Evolutionary conservation across 2,329 filamentous ascomycete genomes (phyloP), one percentile per base, ranked within the genome.

Genomic region (Arthrinium phaeospermum): DNA sequence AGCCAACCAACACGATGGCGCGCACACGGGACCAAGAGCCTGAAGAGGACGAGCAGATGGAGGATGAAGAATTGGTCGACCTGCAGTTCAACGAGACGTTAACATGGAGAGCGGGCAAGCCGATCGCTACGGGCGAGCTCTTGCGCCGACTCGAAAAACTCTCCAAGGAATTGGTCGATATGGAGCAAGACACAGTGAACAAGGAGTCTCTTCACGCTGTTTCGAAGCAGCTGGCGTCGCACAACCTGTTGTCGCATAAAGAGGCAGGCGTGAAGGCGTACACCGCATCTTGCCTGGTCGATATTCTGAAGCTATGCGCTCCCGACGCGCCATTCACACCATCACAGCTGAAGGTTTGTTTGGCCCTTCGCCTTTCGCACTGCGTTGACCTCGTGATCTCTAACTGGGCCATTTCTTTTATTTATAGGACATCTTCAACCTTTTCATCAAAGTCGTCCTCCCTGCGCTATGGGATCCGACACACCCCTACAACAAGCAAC

Each of bases 301-400:
- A 99, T 81, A 93, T 99, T 76, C 89, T 99, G 80, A 92, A 94
- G 78, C 88, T 99, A 72, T 98, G 94, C 83, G 96, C 96, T 41
- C 96, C 96, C 0, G 92, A 98, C 86, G 96, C 96, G 80, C 96
- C 96, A 24, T 98, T 97, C 83, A 97, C 94, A 34, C 91, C 90
- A 53, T 91, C 93, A 73, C 95, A 98, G 84, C 88, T 98, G 75
- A 98, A 97, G 92, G 95, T 96, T 83, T 75, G 86, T 77, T 16
- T n/a, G 46, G n/a, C 47, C 72, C 51, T 37, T 45, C 67, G 41
- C 19, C 53, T 51, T 6, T n/a, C 14, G 27, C 69, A 44, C 44
- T 68, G 68, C 71, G 37, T 41, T 24, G 41, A 70, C 41, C 45
- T 44, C 12, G 45, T 30, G 30, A 19, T 64, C 19, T 74, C 76